These are phyloP conservation scores for Capsicum baccatum DNA, from an alignment of 257 asterid species.

Conservation along the genomic window DNA sequence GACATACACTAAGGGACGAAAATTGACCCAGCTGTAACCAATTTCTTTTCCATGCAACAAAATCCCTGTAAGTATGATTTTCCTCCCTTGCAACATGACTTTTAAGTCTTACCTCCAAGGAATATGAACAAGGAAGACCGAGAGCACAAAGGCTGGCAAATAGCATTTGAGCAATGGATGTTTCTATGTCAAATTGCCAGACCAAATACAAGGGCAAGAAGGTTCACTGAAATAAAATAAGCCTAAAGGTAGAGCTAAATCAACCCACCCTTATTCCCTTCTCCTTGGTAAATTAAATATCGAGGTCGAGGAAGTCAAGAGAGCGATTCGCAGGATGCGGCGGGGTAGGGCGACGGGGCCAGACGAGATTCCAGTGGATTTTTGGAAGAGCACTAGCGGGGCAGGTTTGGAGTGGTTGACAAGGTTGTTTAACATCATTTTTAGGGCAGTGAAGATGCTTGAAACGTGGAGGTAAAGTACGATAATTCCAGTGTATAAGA, in stretches of 20 bases:
- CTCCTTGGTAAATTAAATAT: background rate
- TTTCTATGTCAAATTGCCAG: background rate
- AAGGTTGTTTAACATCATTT: no score
- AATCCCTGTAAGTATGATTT: background rate
- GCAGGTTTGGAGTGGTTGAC: no score
- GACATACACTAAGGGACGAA: background rate
- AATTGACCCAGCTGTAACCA: constrained; percentile 8
- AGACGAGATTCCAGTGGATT: no score
- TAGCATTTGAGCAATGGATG: background rate
- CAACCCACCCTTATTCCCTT: background rate
- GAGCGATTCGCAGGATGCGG: no score
- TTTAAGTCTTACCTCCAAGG: background rate
- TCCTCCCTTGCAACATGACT: background rate
- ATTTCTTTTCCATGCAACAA: background rate
- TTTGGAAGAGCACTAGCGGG: no score
- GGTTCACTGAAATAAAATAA: background rate
- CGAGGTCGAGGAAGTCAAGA: no score
- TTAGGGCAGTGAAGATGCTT: no score
- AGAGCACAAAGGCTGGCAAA: constrained; percentile 19
- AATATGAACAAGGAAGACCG: constrained; percentile 12
- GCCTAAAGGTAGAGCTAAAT: constrained; percentile 19
- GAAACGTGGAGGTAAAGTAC: no score
- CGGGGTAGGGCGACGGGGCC: no score
- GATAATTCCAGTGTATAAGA: no score
- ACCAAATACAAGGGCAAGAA: background rate